Conservation (phyloP, 2,329 filamentous ascomycete genomes). For the Fusarium haematococcum region DNA sequence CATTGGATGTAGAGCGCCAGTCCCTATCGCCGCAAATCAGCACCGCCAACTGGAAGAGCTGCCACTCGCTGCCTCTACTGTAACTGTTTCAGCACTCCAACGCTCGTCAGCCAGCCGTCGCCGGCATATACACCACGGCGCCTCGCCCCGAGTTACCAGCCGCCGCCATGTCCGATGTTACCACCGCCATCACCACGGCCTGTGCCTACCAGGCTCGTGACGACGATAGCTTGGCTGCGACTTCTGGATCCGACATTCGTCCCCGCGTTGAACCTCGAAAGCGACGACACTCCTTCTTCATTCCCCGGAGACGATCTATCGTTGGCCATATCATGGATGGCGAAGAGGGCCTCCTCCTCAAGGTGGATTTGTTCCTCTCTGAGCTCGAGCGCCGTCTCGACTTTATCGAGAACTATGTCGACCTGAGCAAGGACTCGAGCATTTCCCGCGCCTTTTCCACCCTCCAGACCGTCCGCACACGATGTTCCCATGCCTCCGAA, state of each 20-base stretch:
- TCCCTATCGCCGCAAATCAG: conserved; percentile 16
- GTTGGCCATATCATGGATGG: conserved; percentile 71
- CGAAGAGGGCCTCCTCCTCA: conserved; percentile 71
- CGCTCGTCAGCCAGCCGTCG: conserved; percentile 18
- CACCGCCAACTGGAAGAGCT: conserved; percentile 21
- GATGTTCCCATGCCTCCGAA: conserved; percentile 90
- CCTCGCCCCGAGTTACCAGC: conserved; percentile 14
- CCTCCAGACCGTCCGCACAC: conserved; percentile 85
- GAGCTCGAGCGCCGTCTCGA: conserved; percentile 90
- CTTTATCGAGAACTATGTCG: conserved; percentile 88
- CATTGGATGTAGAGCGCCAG: conserved; percentile 23
- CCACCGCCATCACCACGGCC: conserved; percentile 53
- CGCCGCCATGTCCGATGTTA: conserved; percentile 52
- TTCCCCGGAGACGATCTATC: conserved; percentile 69
- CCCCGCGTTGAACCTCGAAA: conserved; percentile 48
- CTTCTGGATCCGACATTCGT: conserved; percentile 56
- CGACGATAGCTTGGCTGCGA: conserved; percentile 52
- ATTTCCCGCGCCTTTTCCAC: conserved; percentile 88
- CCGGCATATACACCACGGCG: conserved; percentile 25
- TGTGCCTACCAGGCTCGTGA: conserved; percentile 50
- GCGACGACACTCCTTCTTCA: conserved; percentile 68
- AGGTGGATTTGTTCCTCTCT: conserved; percentile 82
- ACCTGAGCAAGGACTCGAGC: conserved; percentile 84
- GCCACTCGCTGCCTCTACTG: conserved; percentile 20
- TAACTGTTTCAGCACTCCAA: conserved; percentile 27